Evolutionary conservation across 2,329 filamentous ascomycete species (phyloP).

Genomic region (Neobulgaria alba): DNA sequence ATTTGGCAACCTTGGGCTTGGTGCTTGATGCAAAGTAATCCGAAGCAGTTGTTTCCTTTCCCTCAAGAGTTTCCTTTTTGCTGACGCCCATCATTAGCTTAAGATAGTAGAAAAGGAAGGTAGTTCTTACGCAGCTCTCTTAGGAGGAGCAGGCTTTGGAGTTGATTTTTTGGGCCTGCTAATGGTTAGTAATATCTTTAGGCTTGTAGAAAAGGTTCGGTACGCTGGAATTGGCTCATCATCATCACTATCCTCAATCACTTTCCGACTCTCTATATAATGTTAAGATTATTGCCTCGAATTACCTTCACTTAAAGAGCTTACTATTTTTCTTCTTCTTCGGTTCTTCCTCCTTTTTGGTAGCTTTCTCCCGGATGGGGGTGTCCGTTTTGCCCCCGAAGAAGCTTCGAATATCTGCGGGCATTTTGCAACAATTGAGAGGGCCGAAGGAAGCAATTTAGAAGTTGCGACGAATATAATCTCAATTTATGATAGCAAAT

Average conservation of each 20-base stretch:
- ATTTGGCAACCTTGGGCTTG: constrained; percentile 21
- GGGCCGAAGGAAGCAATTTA: not conserved
- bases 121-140: constrained; percentile 44
- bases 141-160: constrained; percentile 43
- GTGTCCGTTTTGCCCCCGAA: constrained; percentile 69
- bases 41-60: constrained; percentile 26
- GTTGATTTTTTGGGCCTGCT: constrained; percentile 35
- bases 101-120: not conserved
- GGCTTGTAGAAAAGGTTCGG: constrained; percentile 1
- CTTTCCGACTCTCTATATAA: constrained; percentile 48
- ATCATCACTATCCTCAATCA: constrained; percentile 75
- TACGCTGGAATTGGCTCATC: constrained; percentile 48
- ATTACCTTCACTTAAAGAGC: not conserved
- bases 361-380: constrained; percentile 36
- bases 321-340: constrained; percentile 28
- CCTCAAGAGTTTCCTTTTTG: constrained; percentile 26
- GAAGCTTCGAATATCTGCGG: constrained; percentile 82
- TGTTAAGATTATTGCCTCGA: not conserved
- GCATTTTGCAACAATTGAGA: constrained; percentile 45
- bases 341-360: constrained; percentile 27
- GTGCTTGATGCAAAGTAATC: constrained; percentile 30
- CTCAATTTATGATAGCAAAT: too few species aligned
- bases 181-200: constrained; percentile 15
- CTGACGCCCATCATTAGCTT: constrained; percentile 8
- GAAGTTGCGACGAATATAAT: too few species aligned